Evolutionary conservation across 495 filamentous ascomycete species (phyloP).

Genomic region (Aspergillus sclerotiicarbonarius): DNA sequence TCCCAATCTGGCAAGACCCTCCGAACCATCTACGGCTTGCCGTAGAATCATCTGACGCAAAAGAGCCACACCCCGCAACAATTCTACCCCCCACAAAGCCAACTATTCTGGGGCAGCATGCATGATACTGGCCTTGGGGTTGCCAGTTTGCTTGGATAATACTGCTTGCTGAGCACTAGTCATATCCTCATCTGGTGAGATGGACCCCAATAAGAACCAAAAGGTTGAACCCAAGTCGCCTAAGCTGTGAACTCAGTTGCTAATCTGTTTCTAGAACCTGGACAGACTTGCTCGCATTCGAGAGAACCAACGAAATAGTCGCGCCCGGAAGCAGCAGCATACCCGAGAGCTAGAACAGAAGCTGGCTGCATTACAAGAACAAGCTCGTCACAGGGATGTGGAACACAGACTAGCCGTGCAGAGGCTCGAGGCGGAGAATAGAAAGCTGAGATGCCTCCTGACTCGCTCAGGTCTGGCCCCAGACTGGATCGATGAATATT

Average conservation of each 20-base stretch:
- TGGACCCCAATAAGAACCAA: neutral
- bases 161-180: neutral
- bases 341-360: constrained; percentile 66
- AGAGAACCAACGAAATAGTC: constrained; percentile 81
- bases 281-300: constrained; percentile 50
- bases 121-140: neutral
- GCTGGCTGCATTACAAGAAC: constrained; percentile 55
- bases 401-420: constrained; percentile 36
- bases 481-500: constrained; percentile 30
- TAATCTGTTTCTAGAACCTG: constrained; percentile 19
- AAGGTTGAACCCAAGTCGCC: neutral
- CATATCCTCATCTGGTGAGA: neutral
- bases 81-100: too few species aligned
- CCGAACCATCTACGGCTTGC: neutral
- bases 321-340: constrained; percentile 75
- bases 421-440: constrained; percentile 41
- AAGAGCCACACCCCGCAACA: neutral
- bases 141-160: neutral
- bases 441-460: constrained; percentile 29
- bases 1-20: neutral
- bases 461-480: constrained; percentile 26
- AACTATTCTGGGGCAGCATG: too few species aligned
- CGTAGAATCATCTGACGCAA: neutral
- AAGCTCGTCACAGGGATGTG: constrained; percentile 35
- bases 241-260: neutral